Evolutionary conservation across 768 basidiomycete genomes (phyloP), one percentile per base, ranked within the genome.

Genomic region (Suillus subalutaceus): DNA sequence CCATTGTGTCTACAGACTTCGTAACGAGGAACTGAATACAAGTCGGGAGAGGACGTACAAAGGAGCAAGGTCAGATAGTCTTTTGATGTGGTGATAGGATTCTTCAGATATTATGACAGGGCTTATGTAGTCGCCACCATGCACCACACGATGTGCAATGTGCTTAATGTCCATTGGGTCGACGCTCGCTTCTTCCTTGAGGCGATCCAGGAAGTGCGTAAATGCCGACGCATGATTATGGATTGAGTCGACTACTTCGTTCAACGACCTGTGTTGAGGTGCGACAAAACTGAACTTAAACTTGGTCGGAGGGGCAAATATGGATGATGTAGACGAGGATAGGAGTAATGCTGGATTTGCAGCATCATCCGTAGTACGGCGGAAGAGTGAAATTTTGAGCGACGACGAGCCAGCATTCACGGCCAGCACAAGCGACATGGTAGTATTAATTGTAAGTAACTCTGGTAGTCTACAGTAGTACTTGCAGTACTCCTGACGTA

Each of bases 381-480:
- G 70, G 71, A 85, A 95, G 55, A 95, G 84, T 15, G 90, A 88
- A 55, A 91, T 86, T 79, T 94, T 95, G 79, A 95, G 88, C 6
- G 93, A 94, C 2, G 93, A 94, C 0, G 92, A 93, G 46, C 93
- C 93, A 6, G 93, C 87, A 70, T 94, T 94, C 68, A 90, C 82
- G 4, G 92, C 82, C 32, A 94, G 87, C 63, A 93, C 84, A 67
- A 87, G 78, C 23, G 70, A 70, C 77, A 71, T 74, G 65, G 35
- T 62, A 26, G 53, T 35, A 26, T 9, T 60, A 23, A 41, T 41
- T 60, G 26, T 41, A 13, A 40, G 40, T 41, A 59, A 26, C 16
- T 60, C 23, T 41, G 6, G 6, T 13, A 32, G 32, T 32, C 32
- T 32, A 32, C n/a, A n/a, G n/a, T 32, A 32, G 32, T 32, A 3